Evolutionary conservation across 176 grass and related monocot species (phyloP).

Genomic region (Elaeis guineensis): DNA sequence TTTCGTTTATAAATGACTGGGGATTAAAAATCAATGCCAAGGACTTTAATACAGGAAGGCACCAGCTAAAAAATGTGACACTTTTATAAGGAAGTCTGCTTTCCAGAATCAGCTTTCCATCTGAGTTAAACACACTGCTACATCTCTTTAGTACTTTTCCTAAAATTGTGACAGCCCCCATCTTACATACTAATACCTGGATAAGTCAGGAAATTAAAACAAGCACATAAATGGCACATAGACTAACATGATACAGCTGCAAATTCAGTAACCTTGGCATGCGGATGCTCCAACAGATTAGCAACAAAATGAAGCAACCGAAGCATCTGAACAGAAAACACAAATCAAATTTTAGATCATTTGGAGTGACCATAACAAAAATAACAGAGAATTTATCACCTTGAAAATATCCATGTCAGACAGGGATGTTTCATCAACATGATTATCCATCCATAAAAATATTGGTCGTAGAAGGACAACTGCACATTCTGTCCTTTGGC

Average conservation of each 20-base stretch:
- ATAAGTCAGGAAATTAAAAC: slow-evolving; percentile 25
- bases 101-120: slow-evolving; percentile 34
- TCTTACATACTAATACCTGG: slow-evolving; percentile 69
- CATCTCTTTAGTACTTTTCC: slow-evolving; percentile 53
- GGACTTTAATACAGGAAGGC: slow-evolving; percentile 62
- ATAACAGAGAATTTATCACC: slow-evolving; percentile 25
- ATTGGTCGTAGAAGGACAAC: slow-evolving; percentile 73
- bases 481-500: slow-evolving; percentile 69
- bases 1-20: slow-evolving; percentile 29
- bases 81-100: slow-evolving; percentile 23
- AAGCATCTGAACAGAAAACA: slow-evolving; percentile 45
- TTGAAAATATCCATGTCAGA: slow-evolving; percentile 71
- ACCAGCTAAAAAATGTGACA: slow-evolving; percentile 41
- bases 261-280: slow-evolving; percentile 57
- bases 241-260: not conserved
- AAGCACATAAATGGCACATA: slow-evolving; percentile 18
- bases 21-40: slow-evolving; percentile 55
- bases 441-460: slow-evolving; percentile 68
- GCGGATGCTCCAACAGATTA: slow-evolving; percentile 73
- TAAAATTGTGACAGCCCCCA: slow-evolving; percentile 46
- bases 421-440: slow-evolving; percentile 48
- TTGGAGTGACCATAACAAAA: no score
- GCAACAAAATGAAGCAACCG: slow-evolving; percentile 83
- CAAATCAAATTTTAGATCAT: not conserved
- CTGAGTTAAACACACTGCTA: slow-evolving; percentile 17